Conservation (phyloP, 2,329 filamentous ascomycete species). For the Pyricularia pennisetigena region DNA sequence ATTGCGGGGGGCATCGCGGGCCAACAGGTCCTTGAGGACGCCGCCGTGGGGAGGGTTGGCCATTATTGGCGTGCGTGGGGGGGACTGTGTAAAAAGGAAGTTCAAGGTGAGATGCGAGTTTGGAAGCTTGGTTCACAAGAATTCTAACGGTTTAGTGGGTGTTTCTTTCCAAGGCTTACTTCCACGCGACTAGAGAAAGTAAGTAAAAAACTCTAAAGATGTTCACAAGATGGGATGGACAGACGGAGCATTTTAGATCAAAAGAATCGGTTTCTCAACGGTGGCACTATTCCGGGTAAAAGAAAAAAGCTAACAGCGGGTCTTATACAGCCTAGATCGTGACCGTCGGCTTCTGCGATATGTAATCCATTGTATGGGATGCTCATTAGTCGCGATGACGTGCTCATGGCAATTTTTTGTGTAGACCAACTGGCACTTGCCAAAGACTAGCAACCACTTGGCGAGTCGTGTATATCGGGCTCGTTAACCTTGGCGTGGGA, state of each 20-base stretch:
- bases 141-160: background rate
- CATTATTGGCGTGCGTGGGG: constrained; percentile 30
- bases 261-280: background rate
- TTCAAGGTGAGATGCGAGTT: too few relatives aligned
- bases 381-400: constrained; percentile 14
- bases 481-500: background rate
- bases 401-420: constrained; percentile 9
- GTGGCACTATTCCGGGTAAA: background rate
- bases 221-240: background rate
- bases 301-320: background rate
- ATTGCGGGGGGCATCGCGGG: constrained; percentile 79
- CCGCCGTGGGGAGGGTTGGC: constrained; percentile 75
- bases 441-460: background rate
- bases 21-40: constrained; percentile 94
- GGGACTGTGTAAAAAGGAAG: background rate
- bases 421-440: background rate
- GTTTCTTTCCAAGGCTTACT: background rate
- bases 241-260: background rate
- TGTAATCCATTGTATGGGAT: constrained; percentile 5
- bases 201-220: background rate
- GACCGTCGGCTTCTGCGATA: background rate
- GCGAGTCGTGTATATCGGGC: background rate
- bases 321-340: background rate
- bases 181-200: background rate
- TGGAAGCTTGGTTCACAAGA: background rate